These are phyloP conservation scores for Sophora flavescens DNA, from an alignment of 306 rosid species.

Conservation along the genomic window DNA sequence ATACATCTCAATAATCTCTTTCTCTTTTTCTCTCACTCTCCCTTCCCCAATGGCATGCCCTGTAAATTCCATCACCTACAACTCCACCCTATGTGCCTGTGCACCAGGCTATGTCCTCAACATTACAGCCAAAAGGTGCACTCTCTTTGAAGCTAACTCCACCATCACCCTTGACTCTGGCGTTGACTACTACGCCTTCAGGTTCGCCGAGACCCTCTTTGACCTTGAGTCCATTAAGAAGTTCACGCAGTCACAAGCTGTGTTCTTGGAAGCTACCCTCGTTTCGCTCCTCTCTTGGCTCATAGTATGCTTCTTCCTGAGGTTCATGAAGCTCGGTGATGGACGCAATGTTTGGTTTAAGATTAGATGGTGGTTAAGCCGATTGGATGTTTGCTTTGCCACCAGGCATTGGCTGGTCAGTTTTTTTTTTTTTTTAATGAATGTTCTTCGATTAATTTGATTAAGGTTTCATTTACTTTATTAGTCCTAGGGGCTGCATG, in stretches of 20 bases:
- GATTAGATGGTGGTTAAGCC: constrained; percentile 86
- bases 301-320: constrained; percentile 64
- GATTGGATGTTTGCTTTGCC: constrained; percentile 92
- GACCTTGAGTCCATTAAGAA: constrained; percentile 79
- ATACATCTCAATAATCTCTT: not conserved
- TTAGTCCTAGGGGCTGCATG: not conserved
- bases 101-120: constrained; percentile 70
- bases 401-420: constrained; percentile 96
- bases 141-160: constrained; percentile 57
- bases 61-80: constrained; percentile 64
- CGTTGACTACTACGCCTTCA: constrained; percentile 57
- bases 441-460: not conserved
- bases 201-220: constrained; percentile 68
- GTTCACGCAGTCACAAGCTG: constrained; percentile 95
- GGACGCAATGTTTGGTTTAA: constrained; percentile 79
- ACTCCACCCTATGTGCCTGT: constrained; percentile 78
- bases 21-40: too few species aligned
- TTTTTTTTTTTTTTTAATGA: not conserved
- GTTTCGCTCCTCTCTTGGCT: constrained; percentile 86
- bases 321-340: constrained; percentile 73
- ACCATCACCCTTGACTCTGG: constrained; percentile 60
- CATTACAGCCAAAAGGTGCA: constrained; percentile 50
- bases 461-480: constrained; percentile 15
- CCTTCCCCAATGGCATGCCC: constrained; percentile 70
- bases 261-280: constrained; percentile 90